Evolutionary conservation across 2,329 filamentous ascomycete species (phyloP).

Genomic region (Pseudogymnoascus pannorum): DNA sequence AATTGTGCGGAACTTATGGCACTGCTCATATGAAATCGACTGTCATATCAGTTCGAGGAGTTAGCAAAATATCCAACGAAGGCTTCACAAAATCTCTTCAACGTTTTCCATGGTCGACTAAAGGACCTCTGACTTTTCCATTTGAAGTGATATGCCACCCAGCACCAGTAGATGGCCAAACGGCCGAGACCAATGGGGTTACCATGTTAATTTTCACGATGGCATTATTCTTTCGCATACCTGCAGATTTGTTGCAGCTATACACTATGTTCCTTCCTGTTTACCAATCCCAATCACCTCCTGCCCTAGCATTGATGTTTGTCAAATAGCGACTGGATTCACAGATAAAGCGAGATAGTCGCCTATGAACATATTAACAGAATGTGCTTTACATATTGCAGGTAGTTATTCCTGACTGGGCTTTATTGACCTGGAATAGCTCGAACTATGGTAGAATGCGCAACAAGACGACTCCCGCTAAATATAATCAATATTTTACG

Average conservation of each 20-base stretch:
- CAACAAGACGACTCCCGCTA: slow-evolving; percentile 14
- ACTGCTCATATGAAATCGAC: slow-evolving; percentile 32
- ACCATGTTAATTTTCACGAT: background rate
- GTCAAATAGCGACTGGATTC: background rate
- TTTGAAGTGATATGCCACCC: background rate
- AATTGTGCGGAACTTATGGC: slow-evolving; percentile 28
- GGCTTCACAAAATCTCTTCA: slow-evolving; percentile 24
- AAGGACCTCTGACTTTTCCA: background rate
- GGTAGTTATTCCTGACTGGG: background rate
- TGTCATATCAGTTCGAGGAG: slow-evolving; percentile 45
- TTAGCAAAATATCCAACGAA: slow-evolving; percentile 41
- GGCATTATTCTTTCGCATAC: background rate
- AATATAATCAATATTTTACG: slow-evolving; percentile 6
- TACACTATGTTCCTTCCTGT: background rate
- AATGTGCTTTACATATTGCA: background rate
- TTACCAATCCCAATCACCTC: background rate
- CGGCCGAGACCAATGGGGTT: background rate
- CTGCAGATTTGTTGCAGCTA: background rate
- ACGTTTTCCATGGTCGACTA: background rate
- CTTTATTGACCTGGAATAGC: background rate
- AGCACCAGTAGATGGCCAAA: background rate
- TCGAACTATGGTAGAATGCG: background rate
- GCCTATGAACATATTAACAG: background rate
- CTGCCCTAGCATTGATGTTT: too few species aligned
- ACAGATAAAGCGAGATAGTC: background rate